A percentile compares a stretch with the other conserved stretches of the same genome.
phyloP scores from a whole-genome alignment of 2,329 filamentous ascomycete species.

The Trichoderma aggressivum region DNA sequence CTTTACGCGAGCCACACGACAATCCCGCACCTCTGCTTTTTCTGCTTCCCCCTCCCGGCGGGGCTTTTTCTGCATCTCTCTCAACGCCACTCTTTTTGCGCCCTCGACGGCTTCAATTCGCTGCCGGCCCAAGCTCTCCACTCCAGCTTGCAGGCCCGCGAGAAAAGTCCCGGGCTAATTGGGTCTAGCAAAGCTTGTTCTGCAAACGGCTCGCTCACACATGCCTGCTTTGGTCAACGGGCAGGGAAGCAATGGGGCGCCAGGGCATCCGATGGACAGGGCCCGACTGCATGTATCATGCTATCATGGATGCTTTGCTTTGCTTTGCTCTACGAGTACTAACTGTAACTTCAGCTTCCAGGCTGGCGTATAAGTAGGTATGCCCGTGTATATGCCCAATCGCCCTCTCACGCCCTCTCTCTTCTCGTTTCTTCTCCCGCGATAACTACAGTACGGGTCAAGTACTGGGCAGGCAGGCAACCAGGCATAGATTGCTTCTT shows the following conservation, averaged over 20 bases:
- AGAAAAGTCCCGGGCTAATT: not conserved
- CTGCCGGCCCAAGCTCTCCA: not conserved
- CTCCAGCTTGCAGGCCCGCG: not conserved
- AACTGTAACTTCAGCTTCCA: not conserved
- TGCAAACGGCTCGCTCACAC: conserved; percentile 13
- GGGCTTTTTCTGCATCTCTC: not conserved
- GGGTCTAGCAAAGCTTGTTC: conserved; percentile 3
- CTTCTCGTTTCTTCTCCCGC: not conserved
- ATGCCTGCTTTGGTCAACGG: not conserved
- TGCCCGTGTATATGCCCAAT: not conserved
- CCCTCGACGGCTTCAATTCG: not conserved
- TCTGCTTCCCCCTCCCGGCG: not conserved
- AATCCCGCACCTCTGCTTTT: not conserved
- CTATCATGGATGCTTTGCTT: not conserved
- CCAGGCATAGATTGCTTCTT: not conserved
- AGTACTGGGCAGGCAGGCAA: not conserved
- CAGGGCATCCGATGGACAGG: not conserved
- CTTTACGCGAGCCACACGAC: not conserved
- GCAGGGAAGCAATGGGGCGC: not conserved
- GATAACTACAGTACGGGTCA: not conserved
- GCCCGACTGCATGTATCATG: not conserved
- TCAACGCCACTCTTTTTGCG: not conserved
- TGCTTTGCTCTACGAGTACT: not conserved
- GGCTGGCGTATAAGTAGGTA: not conserved
- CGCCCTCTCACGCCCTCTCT: not conserved